Evolutionary conservation across 805 yeast genomes (phyloP), one percentile per base, ranked within the genome.

Genomic region (Candida sphagnicola): DNA sequence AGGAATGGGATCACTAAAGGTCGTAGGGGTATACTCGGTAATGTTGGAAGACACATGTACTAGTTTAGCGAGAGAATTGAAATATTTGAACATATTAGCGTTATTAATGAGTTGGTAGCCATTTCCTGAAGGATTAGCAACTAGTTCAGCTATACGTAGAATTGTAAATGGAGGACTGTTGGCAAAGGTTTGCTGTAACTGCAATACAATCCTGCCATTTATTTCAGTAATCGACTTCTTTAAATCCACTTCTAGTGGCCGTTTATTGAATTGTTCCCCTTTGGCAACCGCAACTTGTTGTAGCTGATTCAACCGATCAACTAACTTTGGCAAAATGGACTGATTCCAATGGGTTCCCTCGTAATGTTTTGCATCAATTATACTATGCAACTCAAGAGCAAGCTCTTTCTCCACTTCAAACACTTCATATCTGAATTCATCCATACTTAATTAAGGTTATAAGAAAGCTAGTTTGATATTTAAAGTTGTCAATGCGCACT

Each of bases 151-250:
- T 1, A 77, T 49, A 38, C 82, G 47, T 10, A 63, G 44, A 1
- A 75, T 60, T 0, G 80, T 76, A 48, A 75, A 77, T 2, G 82
- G 82, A 5, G 62, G 70, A 49, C 32, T 11, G 4, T 37, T 23
- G 15, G 38, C 49, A 54, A 47, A 71, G 56, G 37, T 41, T 5
- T 15, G 32, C 2, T 41, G 31, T 13, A 49, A 65, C 67, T 29
- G 70, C 53, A 31, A 57, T 48, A 37, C 65, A 69, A 81, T 43
- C n/a, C 39, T 41, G 11, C 39, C 34, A 29, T 35, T 18, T 8
- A 28, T 28, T 10, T 23, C 28, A 23, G 23, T 21, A 14, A 40
- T 38, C 14, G 4, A 23, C 8, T 33, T 24, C 29, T 23, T 34
- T 24, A 34, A 16, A 24, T 45, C 39, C 5, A 42, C 42, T 8